A percentile compares a stretch with the other conserved stretches of the same genome.
These are phyloP conservation scores for Rhizophora mangle DNA, from an alignment of 345 rosid species.

Conservation along the genomic window DNA sequence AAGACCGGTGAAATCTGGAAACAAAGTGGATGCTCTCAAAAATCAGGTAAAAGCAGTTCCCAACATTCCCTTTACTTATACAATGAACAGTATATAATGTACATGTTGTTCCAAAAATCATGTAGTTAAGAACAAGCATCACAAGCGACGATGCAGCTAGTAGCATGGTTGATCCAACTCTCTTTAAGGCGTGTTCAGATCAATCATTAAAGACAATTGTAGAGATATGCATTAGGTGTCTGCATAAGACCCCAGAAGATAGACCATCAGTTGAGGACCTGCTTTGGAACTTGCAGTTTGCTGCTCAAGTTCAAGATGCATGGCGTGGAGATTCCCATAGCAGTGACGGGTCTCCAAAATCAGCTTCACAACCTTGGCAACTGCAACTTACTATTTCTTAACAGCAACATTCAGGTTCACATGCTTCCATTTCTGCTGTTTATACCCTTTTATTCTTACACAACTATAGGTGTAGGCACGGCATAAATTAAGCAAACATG, in stretches of 20 bases:
- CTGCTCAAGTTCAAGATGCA: slow-evolving; percentile 81
- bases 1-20: slow-evolving; percentile 48
- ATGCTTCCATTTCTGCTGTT: not conserved
- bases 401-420: slow-evolving; percentile 22
- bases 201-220: slow-evolving; percentile 77
- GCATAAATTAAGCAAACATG: too few species aligned
- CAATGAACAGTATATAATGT: too few species aligned
- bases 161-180: slow-evolving; percentile 57
- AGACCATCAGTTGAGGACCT: slow-evolving; percentile 88
- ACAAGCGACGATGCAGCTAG: slow-evolving; percentile 48
- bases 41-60: slow-evolving; percentile 43
- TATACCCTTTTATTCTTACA: not conserved
- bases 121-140: slow-evolving; percentile 61
- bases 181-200: slow-evolving; percentile 56
- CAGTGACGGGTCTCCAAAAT: slow-evolving; percentile 60
- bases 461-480: not conserved
- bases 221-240: slow-evolving; percentile 75
- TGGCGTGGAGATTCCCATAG: slow-evolving; percentile 59
- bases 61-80: too few species aligned
- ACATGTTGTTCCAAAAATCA: not conserved
- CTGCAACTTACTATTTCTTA: slow-evolving; percentile 24
- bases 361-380: slow-evolving; percentile 29
- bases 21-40: slow-evolving; percentile 50
- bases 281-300: slow-evolving; percentile 91
- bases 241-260: slow-evolving; percentile 52